These are phyloP conservation scores for Agrocybe pediades DNA, from an alignment of 768 basidiomycete species.

Conservation along the genomic window DNA sequence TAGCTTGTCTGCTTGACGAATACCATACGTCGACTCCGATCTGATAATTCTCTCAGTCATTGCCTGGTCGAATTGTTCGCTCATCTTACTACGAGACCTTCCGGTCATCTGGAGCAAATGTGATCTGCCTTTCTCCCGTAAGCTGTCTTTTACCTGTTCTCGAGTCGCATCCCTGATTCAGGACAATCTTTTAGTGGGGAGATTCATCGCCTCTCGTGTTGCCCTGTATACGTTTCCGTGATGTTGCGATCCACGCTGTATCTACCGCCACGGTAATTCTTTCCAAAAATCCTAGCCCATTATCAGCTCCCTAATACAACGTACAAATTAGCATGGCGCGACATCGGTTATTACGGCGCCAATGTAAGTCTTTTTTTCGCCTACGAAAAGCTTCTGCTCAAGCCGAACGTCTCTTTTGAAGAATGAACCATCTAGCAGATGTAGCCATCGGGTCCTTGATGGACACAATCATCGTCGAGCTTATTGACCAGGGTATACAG, in stretches of 20 bases:
- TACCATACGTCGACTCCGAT: too few species aligned
- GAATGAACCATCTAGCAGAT: conserved; percentile 58
- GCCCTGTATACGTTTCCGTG: conserved; percentile 65
- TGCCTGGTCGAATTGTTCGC: too few species aligned
- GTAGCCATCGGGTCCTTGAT: conserved; percentile 50
- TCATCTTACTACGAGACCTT: conserved; percentile 67
- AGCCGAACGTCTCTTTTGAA: too few species aligned
- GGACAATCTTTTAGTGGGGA: conserved; percentile 52
- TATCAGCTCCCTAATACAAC: conserved; percentile 12
- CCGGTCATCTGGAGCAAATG: conserved; percentile 56
- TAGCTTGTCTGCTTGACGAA: too few species aligned
- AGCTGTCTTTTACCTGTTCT: conserved; percentile 18
- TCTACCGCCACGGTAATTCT: conserved; percentile 58
- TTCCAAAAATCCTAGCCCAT: neutral
- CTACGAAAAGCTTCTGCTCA: too few species aligned
- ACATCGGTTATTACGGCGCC: conserved; percentile 44
- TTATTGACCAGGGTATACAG: conserved; percentile 52
- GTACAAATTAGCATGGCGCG: conserved; percentile 35
- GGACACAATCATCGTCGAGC: conserved; percentile 59
- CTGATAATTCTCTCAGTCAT: too few species aligned
- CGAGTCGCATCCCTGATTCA: neutral
- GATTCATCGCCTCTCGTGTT: conserved; percentile 64
- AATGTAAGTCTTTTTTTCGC: conserved; percentile 33
- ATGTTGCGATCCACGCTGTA: conserved; percentile 61
- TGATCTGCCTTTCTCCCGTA: conserved; percentile 67